Evolutionary conservation across 1,139 yeast genomes (phyloP).

Genomic region (Hemisphaericaspora lyxosophila): DNA sequence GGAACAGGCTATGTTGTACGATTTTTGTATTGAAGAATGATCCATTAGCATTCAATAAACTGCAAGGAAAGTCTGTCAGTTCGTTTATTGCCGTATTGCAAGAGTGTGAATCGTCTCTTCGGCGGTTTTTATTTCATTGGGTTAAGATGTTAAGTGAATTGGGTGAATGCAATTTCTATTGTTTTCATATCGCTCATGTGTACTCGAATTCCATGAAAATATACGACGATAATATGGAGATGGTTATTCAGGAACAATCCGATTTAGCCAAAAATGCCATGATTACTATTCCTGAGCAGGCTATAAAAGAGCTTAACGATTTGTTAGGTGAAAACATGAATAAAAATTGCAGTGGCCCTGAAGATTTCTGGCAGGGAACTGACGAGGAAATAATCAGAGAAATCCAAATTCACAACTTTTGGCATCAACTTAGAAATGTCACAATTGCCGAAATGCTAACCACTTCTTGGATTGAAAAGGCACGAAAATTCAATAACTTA

Average conservation of each 20-base stretch:
- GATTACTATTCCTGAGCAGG: conserved; percentile 1
- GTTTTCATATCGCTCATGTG: conserved; percentile 7
- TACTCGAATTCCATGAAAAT: conserved; percentile 8
- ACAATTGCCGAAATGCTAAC: conserved; percentile 8
- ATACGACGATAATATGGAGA: background rate
- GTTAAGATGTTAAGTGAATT: conserved; percentile 2
- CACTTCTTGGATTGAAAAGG: conserved; percentile 8
- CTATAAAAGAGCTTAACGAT: conserved; percentile 1
- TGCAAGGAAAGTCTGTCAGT: background rate
- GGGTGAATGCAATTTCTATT: conserved; percentile 5
- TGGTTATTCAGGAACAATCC: background rate
- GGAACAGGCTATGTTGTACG: conserved; percentile 9
- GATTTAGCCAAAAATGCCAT: conserved; percentile 4
- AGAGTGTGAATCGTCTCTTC: conserved; percentile 1
- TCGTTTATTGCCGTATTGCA: background rate
- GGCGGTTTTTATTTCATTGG: conserved; percentile 2
- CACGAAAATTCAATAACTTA: conserved; percentile 1
- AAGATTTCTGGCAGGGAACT: background rate
- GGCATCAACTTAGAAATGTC: conserved; percentile 9
- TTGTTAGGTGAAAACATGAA: conserved; percentile 10
- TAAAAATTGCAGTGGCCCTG: conserved; percentile 1
- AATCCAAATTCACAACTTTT: conserved; percentile 9
- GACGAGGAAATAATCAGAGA: conserved; percentile 10
- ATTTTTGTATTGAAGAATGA: conserved; percentile 1
- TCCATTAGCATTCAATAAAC: background rate